phyloP scores from a whole-genome alignment of 306 rosid genomes.

The Adenanthera pavonina region DNA sequence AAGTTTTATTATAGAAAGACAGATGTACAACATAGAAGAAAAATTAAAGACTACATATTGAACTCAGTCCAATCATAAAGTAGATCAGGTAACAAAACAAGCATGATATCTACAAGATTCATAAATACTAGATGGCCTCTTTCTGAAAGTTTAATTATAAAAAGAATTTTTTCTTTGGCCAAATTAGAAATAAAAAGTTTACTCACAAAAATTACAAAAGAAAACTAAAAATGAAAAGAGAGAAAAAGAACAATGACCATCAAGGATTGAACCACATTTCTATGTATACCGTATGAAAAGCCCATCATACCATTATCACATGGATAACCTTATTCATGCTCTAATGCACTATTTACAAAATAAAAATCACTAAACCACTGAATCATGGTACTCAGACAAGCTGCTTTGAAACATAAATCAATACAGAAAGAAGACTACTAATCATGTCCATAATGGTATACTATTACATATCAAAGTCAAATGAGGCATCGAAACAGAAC shows the following conservation, averaged over 20 bases:
- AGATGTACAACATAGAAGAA: not conserved
- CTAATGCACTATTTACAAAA: constrained; percentile 22
- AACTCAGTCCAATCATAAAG: not conserved
- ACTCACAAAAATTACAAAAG: not conserved
- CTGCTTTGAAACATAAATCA: constrained; percentile 13
- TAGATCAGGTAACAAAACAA: constrained; percentile 5
- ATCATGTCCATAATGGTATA: constrained; percentile 2
- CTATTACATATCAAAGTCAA: constrained; percentile 29
- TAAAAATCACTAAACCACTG: not conserved
- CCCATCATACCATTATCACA: constrained; percentile 10
- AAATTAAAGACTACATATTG: not conserved
- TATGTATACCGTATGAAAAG: not conserved
- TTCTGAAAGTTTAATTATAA: not conserved
- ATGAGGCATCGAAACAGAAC: constrained; percentile 9
- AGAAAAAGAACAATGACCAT: not conserved
- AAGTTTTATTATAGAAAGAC: not conserved
- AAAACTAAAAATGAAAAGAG: not conserved
- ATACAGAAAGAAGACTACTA: constrained; percentile 3
- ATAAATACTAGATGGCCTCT: not conserved
- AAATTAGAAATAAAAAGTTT: not conserved
- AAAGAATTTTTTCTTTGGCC: too few species aligned
- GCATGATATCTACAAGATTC: not conserved
- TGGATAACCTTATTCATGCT: constrained; percentile 35
- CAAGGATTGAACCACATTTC: not conserved
- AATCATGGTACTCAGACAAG: constrained; percentile 15